Base-by-base conservation (phyloP, 768 basidiomycete species). In the Pilatotrama ljubarskyi region DNA sequence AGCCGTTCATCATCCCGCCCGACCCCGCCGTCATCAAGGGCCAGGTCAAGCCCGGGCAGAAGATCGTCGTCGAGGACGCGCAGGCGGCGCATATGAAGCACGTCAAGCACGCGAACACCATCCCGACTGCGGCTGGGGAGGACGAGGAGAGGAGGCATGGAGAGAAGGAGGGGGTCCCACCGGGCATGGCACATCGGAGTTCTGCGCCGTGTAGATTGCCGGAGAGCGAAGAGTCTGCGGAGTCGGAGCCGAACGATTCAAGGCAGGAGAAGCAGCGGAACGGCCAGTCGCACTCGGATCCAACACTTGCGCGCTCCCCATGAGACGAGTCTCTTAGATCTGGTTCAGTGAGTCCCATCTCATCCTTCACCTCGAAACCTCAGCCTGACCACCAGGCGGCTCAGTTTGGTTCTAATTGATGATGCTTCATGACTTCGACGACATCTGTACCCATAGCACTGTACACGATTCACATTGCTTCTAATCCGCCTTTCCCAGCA, bases 1-100 rank as follows among this genome's bases (percentile, higher is more conserved):
- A 75, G 17, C 73, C 76, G 52, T 78, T 73, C 47, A 74, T 84
- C 55, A 75, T 86, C 51, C 85, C 85, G 18, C 85, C 85, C 0
- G 86, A 88, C 70, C 85, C 86, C n/a, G 86, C 85, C 40, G 76
- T 87, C 29, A 69, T 86, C n/a, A 72, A 82, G 43, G 83, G 82
- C 18, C 75, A 78, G 46, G 69, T 74, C 20, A 64, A 70, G 55
- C 78, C 82, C 2, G 82, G 82, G 13, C 73, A 78, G 57, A 51
- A 62, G 29, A 44, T 69, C 41, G 61, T 68, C 46, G 50, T 58
- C 32, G 67, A 64, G 22, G 53, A 59, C 25, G 47, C 46, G 32
- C 32, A 53, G 38, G 55, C 55, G 24, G 60, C 53, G 35, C 58
- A 41, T 22, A 35, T 59, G n/a, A 63, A 54, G 55, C 61, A 57